Evolutionary conservation across 768 basidiomycete species (phyloP).

Genomic region (Lactifluus pinguis): DNA sequence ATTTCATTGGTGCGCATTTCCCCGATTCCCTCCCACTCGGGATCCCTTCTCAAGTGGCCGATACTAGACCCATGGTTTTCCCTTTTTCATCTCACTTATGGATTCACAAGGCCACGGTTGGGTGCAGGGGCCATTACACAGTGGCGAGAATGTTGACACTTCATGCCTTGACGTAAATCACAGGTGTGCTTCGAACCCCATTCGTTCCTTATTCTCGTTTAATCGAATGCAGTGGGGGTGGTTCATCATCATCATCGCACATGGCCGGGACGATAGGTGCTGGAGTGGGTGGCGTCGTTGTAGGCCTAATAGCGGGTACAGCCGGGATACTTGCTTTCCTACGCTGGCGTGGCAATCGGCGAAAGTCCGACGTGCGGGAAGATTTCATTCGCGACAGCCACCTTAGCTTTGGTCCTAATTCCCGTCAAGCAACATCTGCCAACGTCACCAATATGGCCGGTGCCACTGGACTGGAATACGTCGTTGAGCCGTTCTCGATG

Average conservation of each 20-base stretch:
- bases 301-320: constrained; percentile 21
- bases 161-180: constrained; percentile 32
- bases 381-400: background rate
- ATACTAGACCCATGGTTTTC: constrained; percentile 39
- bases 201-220: background rate
- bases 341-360: background rate
- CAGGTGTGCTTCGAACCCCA: background rate
- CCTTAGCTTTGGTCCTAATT: background rate
- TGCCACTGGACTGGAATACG: constrained; percentile 1
- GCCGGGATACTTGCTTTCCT: constrained; percentile 5
- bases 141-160: constrained; percentile 35
- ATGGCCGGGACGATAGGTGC: constrained; percentile 11
- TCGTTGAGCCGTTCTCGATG: constrained; percentile 19
- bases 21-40: background rate
- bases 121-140: constrained; percentile 51
- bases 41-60: constrained; percentile 17
- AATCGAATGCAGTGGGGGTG: background rate
- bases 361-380: background rate
- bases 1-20: constrained; percentile 29
- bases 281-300: constrained; percentile 22
- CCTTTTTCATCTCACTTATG: constrained; percentile 48
- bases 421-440: background rate
- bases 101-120: constrained; percentile 44
- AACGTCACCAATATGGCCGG: background rate
- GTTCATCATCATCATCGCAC: background rate